Evolutionary conservation across 306 rosid genomes (phyloP).

Genomic region (Senna siamea): DNA sequence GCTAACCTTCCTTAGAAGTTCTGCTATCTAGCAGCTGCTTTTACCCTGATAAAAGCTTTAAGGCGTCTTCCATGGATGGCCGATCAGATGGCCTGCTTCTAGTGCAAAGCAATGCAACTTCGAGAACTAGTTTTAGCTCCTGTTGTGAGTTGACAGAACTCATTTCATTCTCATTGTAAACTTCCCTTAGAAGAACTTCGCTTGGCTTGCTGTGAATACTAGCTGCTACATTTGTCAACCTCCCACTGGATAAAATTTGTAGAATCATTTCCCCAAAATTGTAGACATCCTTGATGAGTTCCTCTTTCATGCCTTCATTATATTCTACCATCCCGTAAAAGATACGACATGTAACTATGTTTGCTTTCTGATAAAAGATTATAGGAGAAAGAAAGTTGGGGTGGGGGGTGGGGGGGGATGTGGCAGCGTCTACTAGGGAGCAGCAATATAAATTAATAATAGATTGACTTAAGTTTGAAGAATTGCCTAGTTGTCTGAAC

Average conservation of each 20-base stretch:
- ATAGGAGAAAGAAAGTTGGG: neutral
- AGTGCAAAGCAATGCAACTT: slow-evolving; percentile 73
- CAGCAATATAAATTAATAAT: slow-evolving; percentile 11
- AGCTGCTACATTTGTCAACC: slow-evolving; percentile 55
- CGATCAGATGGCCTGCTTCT: slow-evolving; percentile 59
- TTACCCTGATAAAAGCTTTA: slow-evolving; percentile 68
- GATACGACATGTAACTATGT: slow-evolving; percentile 3
- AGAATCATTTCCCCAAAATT: slow-evolving; percentile 70
- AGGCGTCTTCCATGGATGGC: slow-evolving; percentile 75
- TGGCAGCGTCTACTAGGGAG: neutral
- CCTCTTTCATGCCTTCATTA: slow-evolving; percentile 56
- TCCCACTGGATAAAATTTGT: slow-evolving; percentile 64
- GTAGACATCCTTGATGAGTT: slow-evolving; percentile 68
- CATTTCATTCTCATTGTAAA: slow-evolving; percentile 59
- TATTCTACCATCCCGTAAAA: slow-evolving; percentile 51
- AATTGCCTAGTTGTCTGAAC: neutral
- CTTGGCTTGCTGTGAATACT: slow-evolving; percentile 57
- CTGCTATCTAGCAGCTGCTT: slow-evolving; percentile 43
- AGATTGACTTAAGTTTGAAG: neutral
- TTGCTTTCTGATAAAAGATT: neutral
- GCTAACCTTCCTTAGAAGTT: slow-evolving; percentile 44
- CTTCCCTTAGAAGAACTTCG: slow-evolving; percentile 65
- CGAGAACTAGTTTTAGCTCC: slow-evolving; percentile 61
- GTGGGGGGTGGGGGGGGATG: too few relatives aligned
- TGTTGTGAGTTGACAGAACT: slow-evolving; percentile 48